Base-by-base conservation (phyloP, 2,329 filamentous ascomycete genomes). In the Plenodomus tracheiphilus region DNA sequence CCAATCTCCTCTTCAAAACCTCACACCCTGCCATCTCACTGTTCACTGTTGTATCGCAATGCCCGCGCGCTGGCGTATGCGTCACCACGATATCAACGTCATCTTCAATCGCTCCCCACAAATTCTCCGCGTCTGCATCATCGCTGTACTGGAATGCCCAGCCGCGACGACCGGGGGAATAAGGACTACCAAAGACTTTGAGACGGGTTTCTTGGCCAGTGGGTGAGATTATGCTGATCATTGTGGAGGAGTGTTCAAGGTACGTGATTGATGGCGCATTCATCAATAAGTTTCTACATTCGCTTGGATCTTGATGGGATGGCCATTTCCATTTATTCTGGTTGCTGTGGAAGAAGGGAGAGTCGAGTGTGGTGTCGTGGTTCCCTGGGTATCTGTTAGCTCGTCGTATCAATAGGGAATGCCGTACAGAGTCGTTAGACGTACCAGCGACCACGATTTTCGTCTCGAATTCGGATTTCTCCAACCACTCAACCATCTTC, bases 291-390 rank as follows among this genome's bases (percentile, higher is more conserved):
- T 73, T 66, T 32, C 81, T 74, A 62, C 85, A 88, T 25, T 76
- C 75, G 7, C 71, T 66, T 0, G 79, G 66, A 25, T 81, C 78
- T 62, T 88, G 81, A 0, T 76, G 75, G 3, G 66, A 62, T 42
- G 83, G 79, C 60, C 82, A 84, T 62, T 85, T 83, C 61, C 85
- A 83, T 43, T 75, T 74, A 1, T 64, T 59, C 1, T 80, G 79
- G 58, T 85, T 76, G 35, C 80, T 67, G 8, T 71, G 59, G 65
- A 84, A 86, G 66, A 88, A 89, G 2, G 75, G 65, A n/a, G 74
- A 58, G 62, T 91, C 87, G 6, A 91, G 79, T 0, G 86, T 87
- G 41, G 88, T 76, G 64, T 91, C 88, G 70, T 91, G 88, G 65
- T 91, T 92, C 21, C 88, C 86, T 87, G 17, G 18, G 13, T 17